Base-by-base conservation (phyloP, 257 asterid genomes). In the Misopates orontium region DNA sequence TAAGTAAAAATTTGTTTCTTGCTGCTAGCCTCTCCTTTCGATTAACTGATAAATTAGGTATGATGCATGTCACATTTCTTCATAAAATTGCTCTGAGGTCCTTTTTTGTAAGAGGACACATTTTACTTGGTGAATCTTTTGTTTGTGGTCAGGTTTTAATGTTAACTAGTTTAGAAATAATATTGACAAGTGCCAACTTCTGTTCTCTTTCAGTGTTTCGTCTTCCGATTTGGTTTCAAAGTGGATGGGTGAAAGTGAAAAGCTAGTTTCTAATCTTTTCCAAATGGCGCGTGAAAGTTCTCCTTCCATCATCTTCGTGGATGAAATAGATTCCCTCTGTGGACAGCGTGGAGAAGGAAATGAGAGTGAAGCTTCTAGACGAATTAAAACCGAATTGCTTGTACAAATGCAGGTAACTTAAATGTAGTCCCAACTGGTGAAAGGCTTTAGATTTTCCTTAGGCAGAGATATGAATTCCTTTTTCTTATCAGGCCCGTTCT, bases 231-330 rank as follows among this genome's bases (percentile, higher is more conserved):
- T 94, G 73, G 99, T 94, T 36, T 94, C 99, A n/a, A 94, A 94
- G 71, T 94, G 99, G 99, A 94, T 94, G 99, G 99, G 99, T 57
- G 99, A 94, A 79, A 94, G 99, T 85, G 99, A 94, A 70, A 94
- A 94, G 85, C 95, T 94, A 18, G 99, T 94, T 58, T 90, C 99
- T 42, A 94, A 88, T 74, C 96, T 94, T 67, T 90, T 94, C 78
- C 89, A 94, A 76, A 90, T 94, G 99, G 95, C 97, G 48, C 97
- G 97, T 44, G 99, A 94, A 72, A 94, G 99, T 72, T 79, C 96
- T 62, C 99, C 99, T 16, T 81, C 99, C 55, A 90, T 94, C 72
- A 94, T 94, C 70, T 94, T 94, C 67, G 49, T 94, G 48, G 99
- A 94, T 74, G 99, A 94, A 76, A 94, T 94, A 56, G 99, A 94